These are phyloP conservation scores for Pseudocercospora musae DNA, from an alignment of 2,329 filamentous ascomycete species.

Conservation along the genomic window DNA sequence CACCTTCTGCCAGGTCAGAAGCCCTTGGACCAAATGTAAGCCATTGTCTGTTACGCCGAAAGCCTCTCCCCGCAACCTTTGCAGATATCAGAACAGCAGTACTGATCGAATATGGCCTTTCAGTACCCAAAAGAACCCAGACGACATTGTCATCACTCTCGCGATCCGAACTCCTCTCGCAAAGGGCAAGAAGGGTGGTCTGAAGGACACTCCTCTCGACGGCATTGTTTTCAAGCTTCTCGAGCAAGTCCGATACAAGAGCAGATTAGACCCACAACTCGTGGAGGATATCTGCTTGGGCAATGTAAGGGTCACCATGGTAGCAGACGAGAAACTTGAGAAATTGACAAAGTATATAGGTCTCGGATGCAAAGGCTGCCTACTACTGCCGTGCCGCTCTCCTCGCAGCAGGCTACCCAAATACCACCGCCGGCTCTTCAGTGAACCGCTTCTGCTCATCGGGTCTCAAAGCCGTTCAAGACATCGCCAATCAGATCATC, in stretches of 20 bases:
- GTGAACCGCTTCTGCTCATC: constrained; percentile 98
- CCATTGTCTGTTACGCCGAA: background rate
- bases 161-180: constrained; percentile 84
- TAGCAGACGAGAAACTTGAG: background rate
- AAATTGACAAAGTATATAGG: constrained; percentile 45
- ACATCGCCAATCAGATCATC: constrained; percentile 85
- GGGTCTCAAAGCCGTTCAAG: constrained; percentile 89
- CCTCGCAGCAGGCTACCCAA: constrained; percentile 89
- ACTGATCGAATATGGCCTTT: constrained; percentile 10
- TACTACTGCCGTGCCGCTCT: constrained; percentile 88
- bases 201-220: constrained; percentile 92
- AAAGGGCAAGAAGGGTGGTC: constrained; percentile 86
- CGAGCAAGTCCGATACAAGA: constrained; percentile 53
- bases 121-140: constrained; percentile 64
- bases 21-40: constrained; percentile 74
- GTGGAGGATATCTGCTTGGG: constrained; percentile 78
- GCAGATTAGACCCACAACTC: constrained; percentile 35
- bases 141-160: constrained; percentile 95
- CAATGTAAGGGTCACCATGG: constrained; percentile 59
- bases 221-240: constrained; percentile 80
- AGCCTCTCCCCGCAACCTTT: constrained; percentile 56
- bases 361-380: constrained; percentile 78
- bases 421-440: constrained; percentile 75
- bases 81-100: background rate
- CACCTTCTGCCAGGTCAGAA: constrained; percentile 71